Percentiles rank a stretch among this genome's conserved stretches.
Evolutionary conservation across 2,329 filamentous ascomycete genomes (phyloP).

Genomic region (Stemphylium vesicarium): DNA sequence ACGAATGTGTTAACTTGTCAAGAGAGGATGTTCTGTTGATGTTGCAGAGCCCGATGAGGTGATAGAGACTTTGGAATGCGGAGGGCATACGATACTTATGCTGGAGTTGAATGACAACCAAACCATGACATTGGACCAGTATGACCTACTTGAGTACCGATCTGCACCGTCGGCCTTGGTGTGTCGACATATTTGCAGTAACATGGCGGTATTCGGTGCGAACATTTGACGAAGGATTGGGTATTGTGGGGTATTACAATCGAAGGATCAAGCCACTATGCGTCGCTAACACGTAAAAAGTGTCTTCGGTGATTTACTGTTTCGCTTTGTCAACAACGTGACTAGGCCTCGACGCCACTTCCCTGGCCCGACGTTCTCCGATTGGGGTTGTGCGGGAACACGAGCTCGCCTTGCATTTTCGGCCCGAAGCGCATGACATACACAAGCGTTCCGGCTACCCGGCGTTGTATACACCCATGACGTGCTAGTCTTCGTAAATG

Average conservation of each 20-base stretch:
- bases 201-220: background rate
- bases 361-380: background rate
- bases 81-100: background rate
- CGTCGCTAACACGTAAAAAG: background rate
- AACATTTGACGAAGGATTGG: background rate
- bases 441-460: background rate
- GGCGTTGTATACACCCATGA: background rate
- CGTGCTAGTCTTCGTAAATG: background rate
- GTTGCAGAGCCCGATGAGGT: background rate
- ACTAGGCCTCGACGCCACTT: background rate
- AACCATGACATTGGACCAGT: background rate
- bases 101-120: background rate
- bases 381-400: background rate
- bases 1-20: background rate
- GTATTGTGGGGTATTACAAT: background rate
- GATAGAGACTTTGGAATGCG: background rate
- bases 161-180: background rate
- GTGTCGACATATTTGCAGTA: background rate
- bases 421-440: conserved; percentile 15
- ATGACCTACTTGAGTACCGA: background rate
- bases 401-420: background rate
- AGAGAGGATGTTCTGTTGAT: background rate
- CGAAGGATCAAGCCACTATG: background rate
- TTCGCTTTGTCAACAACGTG: background rate
- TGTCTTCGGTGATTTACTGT: conserved; percentile 4